phyloP scores from a whole-genome alignment of 495 filamentous ascomycete genomes.

The Xylaria venustula region DNA sequence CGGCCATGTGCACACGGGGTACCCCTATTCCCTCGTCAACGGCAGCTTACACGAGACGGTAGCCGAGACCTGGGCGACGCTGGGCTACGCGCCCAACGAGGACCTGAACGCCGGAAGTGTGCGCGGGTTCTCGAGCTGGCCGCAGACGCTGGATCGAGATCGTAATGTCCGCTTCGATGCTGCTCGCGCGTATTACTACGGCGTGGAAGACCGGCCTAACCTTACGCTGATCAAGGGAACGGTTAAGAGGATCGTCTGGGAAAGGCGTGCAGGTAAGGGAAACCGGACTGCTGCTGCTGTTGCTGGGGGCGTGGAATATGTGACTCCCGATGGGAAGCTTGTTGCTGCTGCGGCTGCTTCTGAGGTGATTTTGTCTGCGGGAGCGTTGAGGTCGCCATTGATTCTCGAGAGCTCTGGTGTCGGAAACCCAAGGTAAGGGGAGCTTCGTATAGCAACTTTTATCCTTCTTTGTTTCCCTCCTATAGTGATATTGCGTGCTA shows the following conservation, averaged over 20 bases:
- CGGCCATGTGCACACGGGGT: constrained; percentile 51
- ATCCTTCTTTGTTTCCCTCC: too few species aligned
- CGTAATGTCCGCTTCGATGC: constrained; percentile 31
- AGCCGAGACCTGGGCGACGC: constrained; percentile 24
- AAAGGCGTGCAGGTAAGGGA: constrained; percentile 14
- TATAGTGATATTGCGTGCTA: too few species aligned
- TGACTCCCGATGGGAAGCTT: constrained; percentile 25
- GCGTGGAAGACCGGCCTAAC: constrained; percentile 36
- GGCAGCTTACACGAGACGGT: constrained; percentile 27
- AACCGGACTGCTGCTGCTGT: too few species aligned
- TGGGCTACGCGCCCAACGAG: constrained; percentile 37
- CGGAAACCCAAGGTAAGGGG: constrained; percentile 28
- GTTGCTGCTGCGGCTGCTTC: constrained; percentile 30
- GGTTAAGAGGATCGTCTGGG: constrained; percentile 34
- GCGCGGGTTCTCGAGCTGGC: constrained; percentile 41
- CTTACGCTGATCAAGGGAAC: constrained; percentile 35
- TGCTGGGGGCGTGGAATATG: constrained; percentile 38
- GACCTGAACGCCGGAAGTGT: constrained; percentile 43
- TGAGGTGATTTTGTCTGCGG: constrained; percentile 51
- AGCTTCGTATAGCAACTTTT: too few species aligned
- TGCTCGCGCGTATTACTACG: constrained; percentile 46
- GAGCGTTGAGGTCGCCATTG: constrained; percentile 45
- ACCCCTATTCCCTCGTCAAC: constrained; percentile 34
- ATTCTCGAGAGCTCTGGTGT: constrained; percentile 53
- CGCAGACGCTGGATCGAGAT: constrained; percentile 34